Base-by-base conservation (phyloP, 208 protist species). In the Ichthyophonus hoferi region DNA sequence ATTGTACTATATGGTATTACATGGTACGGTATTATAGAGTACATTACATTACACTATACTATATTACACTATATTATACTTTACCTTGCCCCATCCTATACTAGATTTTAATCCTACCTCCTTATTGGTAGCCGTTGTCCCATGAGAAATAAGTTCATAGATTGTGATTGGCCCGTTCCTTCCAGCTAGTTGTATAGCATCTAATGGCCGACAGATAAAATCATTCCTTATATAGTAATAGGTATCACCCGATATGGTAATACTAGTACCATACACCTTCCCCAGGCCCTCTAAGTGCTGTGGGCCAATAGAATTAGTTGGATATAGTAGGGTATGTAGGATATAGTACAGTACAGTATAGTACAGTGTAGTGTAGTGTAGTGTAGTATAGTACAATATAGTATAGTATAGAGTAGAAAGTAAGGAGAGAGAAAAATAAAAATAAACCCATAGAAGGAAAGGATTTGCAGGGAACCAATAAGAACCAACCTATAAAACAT, bases 131-230 rank as follows among this genome's bases (percentile, higher is more conserved):
- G 81, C 82, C 1, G 33, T 82, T 12, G 0, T 79, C 34, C 37
- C 17, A 37, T 87, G 81, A 40, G 42, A 1, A 31, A 90, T 88
- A 35, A 90, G 83, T 58, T 90, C 89, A 67, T 83, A 90, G 7
- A 90, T 83, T 33, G 24, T n/a, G 2, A 79, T 12, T 39, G 67
- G 43, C 42, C 34, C 14, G 24, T 34, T 37, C 58, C 67, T 90
- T 34, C 79, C 83, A 37, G 40, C 88, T 14, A 79, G 38, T 2
- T 39, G 31, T 37, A 90, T 83, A 17, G 40, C 38, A 79, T 90
- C 89, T 34, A 90, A 42, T 24, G 83, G 83, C 67, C 89, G 41
- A 83, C 83, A 88, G 0, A 90, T 1, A 83, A 87, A 90, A 33
- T 43, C 42, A 31, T 40, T 40, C 2, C 2, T 3, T 1, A 90